Percentiles rank a stretch among this genome's conserved stretches.
phyloP scores from a whole-genome alignment of 306 rosid species.

The Cajanus cajan region DNA sequence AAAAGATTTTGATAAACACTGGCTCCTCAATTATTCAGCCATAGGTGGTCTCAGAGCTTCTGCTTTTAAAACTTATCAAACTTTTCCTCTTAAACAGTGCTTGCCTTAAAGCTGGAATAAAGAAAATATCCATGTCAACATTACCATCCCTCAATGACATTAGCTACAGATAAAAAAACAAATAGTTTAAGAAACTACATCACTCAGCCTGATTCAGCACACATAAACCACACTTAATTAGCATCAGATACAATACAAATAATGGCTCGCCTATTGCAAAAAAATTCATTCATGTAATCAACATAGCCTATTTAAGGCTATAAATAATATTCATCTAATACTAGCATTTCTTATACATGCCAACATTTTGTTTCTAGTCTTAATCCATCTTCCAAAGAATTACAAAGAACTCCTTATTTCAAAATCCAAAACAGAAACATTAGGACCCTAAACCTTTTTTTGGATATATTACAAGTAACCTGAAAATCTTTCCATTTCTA shows the following conservation, averaged over 20 bases:
- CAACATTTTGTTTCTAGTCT: background rate
- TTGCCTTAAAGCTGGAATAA: background rate
- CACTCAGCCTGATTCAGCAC: background rate
- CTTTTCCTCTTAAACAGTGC: background rate
- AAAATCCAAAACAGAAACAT: background rate
- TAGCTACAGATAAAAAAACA: background rate
- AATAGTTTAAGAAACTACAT: background rate
- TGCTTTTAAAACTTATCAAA: background rate
- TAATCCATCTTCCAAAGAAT: background rate
- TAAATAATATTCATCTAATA: background rate
- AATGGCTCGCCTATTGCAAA: background rate
- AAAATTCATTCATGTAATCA: background rate
- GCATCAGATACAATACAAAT: background rate
- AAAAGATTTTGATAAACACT: background rate
- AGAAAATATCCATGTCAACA: background rate
- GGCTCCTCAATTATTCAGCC: constrained; percentile 10
- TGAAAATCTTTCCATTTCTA: background rate
- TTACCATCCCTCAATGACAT: background rate
- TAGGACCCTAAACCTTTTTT: background rate
- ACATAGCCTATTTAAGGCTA: background rate
- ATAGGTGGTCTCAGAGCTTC: background rate
- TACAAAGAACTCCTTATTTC: background rate
- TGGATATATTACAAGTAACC: background rate
- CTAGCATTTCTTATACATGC: background rate
- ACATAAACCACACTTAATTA: background rate